Conservation (phyloP, 2,329 filamentous ascomycete species). For the Colletotrichum sp. region DNA sequence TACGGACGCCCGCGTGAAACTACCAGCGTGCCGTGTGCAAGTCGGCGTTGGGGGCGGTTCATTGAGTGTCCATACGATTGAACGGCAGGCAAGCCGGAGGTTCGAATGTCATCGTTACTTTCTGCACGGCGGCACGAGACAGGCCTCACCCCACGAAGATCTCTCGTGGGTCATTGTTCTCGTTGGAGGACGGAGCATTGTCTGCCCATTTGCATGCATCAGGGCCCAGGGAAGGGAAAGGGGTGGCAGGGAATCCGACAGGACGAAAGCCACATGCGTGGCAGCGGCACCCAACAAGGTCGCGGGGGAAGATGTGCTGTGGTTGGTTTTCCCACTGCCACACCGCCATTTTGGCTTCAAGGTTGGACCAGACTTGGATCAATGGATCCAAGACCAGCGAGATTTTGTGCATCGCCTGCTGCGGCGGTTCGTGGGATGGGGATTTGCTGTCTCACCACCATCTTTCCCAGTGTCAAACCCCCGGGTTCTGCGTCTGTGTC, state of each 20-base stretch:
- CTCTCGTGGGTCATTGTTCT: conserved; percentile 2
- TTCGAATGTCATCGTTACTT: neutral
- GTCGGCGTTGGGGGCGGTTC: neutral
- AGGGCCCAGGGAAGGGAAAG: neutral
- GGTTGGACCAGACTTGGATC: conserved; percentile 10
- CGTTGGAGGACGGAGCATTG: neutral
- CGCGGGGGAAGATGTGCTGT: neutral
- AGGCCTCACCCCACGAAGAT: conserved; percentile 12
- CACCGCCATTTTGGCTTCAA: conserved; percentile 19
- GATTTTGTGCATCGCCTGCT: conserved; percentile 5
- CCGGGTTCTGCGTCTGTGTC: neutral
- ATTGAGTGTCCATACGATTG: neutral
- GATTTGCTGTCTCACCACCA: conserved; percentile 1
- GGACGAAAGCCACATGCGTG: neutral
- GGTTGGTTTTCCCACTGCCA: conserved; percentile 4
- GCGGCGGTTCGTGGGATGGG: neutral
- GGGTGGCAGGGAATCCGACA: neutral
- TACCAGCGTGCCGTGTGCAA: neutral
- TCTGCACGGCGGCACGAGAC: neutral
- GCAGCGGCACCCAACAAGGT: neutral
- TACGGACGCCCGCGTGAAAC: conserved; percentile 13
- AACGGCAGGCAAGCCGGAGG: neutral
- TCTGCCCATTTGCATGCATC: conserved; percentile 1
- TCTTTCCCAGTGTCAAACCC: neutral
- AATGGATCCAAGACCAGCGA: neutral